Evolutionary conservation across 2,329 filamentous ascomycete species (phyloP).

Genomic region (Arthrobotrys sphaeroides): DNA sequence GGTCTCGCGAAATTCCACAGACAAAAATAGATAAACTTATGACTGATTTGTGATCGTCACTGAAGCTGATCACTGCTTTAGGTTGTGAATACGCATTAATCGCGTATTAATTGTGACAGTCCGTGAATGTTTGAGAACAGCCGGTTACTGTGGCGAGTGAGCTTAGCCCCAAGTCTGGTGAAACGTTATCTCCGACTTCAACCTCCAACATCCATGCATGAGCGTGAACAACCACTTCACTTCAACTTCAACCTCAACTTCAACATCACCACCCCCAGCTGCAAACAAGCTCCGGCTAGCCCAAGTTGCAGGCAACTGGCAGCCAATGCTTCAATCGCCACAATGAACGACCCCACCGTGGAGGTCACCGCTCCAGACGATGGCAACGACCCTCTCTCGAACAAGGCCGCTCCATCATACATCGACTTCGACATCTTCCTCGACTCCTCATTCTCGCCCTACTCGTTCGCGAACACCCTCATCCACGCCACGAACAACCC

Average conservation of each 20-base stretch:
- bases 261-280: conserved; percentile 1
- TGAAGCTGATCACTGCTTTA: no score
- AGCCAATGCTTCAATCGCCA: conserved; percentile 20
- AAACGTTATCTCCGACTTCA: no score
- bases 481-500: conserved; percentile 91
- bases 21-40: no score
- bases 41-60: no score
- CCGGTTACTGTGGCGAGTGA: no score
- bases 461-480: conserved; percentile 85
- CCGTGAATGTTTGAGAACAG: no score
- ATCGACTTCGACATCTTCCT: conserved; percentile 96
- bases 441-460: conserved; percentile 80
- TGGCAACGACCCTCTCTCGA: conserved; percentile 12
- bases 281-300: conserved; percentile 2
- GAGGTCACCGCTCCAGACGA: conserved; percentile 29
- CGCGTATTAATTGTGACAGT: no score
- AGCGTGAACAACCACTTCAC: no score
- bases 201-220: no score
- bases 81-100: no score
- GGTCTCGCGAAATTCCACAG: no score
- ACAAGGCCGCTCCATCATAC: conserved; percentile 69
- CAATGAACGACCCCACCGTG: conserved; percentile 33
- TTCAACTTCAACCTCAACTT: background rate
- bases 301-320: conserved; percentile 10
- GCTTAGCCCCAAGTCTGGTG: no score